Conservation (phyloP, 306 rosid genomes). For the Trifolium pratense region DNA sequence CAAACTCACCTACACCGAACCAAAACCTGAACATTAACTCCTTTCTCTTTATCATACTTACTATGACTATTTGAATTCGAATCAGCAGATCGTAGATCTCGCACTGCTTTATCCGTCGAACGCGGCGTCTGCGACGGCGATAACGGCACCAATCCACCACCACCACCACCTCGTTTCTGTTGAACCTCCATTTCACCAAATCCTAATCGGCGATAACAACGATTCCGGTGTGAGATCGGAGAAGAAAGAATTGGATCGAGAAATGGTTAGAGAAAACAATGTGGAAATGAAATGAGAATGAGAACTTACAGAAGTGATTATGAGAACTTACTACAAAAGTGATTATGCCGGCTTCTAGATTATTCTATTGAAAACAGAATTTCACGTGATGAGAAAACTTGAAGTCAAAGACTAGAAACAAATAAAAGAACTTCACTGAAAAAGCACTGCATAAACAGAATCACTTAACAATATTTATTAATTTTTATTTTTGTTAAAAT, state of each 20-base stretch:
- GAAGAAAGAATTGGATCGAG: constrained; percentile 50
- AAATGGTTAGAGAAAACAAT: constrained; percentile 20
- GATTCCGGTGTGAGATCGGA: constrained; percentile 25
- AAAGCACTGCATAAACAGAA: constrained; percentile 4
- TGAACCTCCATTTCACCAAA: constrained; percentile 66
- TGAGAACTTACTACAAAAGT: no score
- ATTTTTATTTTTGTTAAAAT: no score
- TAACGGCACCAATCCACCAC: constrained; percentile 73
- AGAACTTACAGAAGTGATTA: no score
- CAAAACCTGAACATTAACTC: constrained; percentile 97
- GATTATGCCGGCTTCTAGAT: constrained; percentile 50
- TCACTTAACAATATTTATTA: no score
- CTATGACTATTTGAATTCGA: constrained; percentile 68
- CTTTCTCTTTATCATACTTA: constrained; percentile 87
- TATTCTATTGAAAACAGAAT: constrained; percentile 37
- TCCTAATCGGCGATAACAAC: constrained; percentile 32
- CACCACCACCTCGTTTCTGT: constrained; percentile 84
- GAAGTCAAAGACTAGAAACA: constrained; percentile 36
- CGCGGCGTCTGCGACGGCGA: constrained; percentile 97
- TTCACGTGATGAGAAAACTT: constrained; percentile 48
- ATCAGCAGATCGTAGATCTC: constrained; percentile 99
- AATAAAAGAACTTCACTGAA: constrained; percentile 10
- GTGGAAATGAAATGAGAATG: constrained; percentile 2
- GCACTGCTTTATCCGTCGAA: constrained; percentile 73
- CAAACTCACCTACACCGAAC: constrained; percentile 93